These are phyloP conservation scores for Hypoxylon fuscum DNA, from an alignment of 495 filamentous ascomycete species.

Conservation along the genomic window DNA sequence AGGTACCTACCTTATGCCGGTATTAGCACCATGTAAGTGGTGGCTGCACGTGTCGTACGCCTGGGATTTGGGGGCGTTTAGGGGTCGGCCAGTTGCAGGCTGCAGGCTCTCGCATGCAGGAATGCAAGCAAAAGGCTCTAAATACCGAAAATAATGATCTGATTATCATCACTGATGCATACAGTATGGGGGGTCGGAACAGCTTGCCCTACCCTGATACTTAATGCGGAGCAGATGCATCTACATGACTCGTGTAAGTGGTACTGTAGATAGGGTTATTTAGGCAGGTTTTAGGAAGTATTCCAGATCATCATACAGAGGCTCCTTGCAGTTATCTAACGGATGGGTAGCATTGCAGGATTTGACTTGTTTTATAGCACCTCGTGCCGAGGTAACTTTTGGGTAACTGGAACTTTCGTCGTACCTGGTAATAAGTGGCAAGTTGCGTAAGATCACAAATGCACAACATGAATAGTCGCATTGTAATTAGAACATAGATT, in stretches of 20 bases:
- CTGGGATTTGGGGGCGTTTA: background rate
- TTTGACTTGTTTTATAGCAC: slow-evolving; percentile 28
- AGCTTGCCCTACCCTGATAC: background rate
- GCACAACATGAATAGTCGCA: slow-evolving; percentile 7
- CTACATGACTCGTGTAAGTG: background rate
- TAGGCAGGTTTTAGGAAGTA: background rate
- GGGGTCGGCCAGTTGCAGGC: background rate
- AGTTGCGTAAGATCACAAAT: slow-evolving; percentile 1
- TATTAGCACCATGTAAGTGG: background rate
- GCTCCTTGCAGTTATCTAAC: slow-evolving; percentile 6
- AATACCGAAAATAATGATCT: slow-evolving; percentile 25
- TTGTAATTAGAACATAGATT: slow-evolving; percentile 18
- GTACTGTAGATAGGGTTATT: no score
- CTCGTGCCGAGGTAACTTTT: background rate
- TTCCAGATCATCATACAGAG: slow-evolving; percentile 1
- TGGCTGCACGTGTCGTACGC: slow-evolving; percentile 11
- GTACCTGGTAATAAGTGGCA: background rate
- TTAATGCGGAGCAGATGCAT: background rate
- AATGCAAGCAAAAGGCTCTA: background rate
- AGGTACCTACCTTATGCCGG: background rate
- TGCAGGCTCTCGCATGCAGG: slow-evolving; percentile 1
- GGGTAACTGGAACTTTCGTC: slow-evolving; percentile 5
- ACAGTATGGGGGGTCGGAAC: slow-evolving; percentile 15
- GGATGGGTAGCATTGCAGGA: slow-evolving; percentile 30
- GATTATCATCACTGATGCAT: slow-evolving; percentile 31